Evolutionary conservation across 805 yeast genomes (phyloP), one percentile per base, ranked within the genome.

Genomic region (Lipomyces sp.): DNA sequence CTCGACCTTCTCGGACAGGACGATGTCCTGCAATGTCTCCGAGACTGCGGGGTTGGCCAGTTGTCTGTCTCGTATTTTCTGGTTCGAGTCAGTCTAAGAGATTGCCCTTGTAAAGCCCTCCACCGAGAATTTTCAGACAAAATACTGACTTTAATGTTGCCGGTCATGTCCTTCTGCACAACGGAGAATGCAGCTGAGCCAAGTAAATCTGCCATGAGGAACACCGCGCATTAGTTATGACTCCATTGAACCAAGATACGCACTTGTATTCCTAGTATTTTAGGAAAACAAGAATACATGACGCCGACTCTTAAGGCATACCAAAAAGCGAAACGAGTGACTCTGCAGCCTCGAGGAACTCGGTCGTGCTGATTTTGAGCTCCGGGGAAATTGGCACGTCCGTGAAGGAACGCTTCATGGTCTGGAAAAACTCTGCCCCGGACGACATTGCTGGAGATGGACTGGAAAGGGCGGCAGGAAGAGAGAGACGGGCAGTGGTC

Each of bases 141-240:
- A n/a, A 32, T 23, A 45, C 60, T 1, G 39, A 63, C 67, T 65
- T 75, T 74, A 67, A 88, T 83, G 70, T 88, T 88, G 34, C 96
- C 96, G 29, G 78, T 82, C 86, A 88, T 82, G 68, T 88, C 96
- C 59, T 76, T 83, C 67, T 86, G 95, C 51, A 88, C 96, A 36
- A 86, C 88, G 14, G 81, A 68, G 63, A 88, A 88, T 13, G 96
- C 95, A 29, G 93, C 73, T 19, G 93, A 84, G 22, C 95, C 95
- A 58, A 88, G 74, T 42, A 88, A 74, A 67, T 88, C 81, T 73
- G 42, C 43, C 6, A 26, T 26, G 6, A 26, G 6, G 10, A 26
- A 10, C 10, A 26, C 10, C n/a, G n/a, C n/a, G n/a, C n/a, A n/a
- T n/a, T n/a, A n/a, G n/a, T n/a, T n/a, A n/a, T n/a, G n/a, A n/a